A percentile compares a stretch with the other conserved stretches of the same genome.
Evolutionary conservation across 345 rosid genomes (phyloP).

Genomic region (Draba incana): DNA sequence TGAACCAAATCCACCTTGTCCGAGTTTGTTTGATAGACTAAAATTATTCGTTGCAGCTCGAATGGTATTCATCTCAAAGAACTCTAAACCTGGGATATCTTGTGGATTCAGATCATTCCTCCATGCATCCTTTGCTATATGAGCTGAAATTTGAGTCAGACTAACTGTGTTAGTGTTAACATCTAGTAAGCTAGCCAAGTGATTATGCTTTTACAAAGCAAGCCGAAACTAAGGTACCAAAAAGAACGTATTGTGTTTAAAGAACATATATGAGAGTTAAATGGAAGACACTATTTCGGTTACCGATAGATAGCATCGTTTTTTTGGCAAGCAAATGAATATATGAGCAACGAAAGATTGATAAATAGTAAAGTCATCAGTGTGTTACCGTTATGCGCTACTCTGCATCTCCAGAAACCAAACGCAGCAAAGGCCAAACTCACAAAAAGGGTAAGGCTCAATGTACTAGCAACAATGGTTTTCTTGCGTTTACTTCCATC

Average conservation of each 20-base stretch:
- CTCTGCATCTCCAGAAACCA: conserved; percentile 20
- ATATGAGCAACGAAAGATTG: neutral
- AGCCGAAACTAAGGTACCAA: neutral
- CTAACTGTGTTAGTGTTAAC: neutral
- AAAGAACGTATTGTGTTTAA: too few relatives aligned
- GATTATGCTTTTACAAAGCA: too few relatives aligned
- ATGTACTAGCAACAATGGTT: neutral
- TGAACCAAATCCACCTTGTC: conserved; percentile 36
- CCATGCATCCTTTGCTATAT: conserved; percentile 4
- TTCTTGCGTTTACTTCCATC: conserved; percentile 29
- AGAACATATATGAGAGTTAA: too few relatives aligned
- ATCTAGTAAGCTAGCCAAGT: neutral
- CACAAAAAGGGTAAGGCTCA: conserved; percentile 25
- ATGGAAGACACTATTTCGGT: too few relatives aligned
- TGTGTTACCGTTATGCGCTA: conserved; percentile 18
- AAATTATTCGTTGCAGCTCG: conserved; percentile 25
- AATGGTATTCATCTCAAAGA: conserved; percentile 18
- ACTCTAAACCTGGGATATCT: conserved; percentile 7
- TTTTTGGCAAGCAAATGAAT: too few relatives aligned
- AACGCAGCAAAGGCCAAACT: neutral
- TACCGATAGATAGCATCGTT: neutral
- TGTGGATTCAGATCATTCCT: conserved; percentile 1
- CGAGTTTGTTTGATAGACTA: conserved; percentile 29
- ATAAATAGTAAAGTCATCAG: neutral
- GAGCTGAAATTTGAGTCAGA: neutral